phyloP scores from a whole-genome alignment of 2,329 filamentous ascomycete species.

The Fusarium xyrophilum region DNA sequence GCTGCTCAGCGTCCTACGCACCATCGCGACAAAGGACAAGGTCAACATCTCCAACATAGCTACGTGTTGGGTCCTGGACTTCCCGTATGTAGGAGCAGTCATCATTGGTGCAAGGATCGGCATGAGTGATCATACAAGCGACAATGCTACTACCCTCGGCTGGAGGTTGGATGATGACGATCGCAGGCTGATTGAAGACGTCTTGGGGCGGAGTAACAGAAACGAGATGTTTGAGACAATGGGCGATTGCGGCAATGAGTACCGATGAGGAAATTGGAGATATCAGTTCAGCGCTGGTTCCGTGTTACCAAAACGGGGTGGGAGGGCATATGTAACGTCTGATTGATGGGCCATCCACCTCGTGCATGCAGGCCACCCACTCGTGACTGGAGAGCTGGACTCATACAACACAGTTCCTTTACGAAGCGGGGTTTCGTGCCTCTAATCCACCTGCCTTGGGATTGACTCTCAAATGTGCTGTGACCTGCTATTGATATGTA shows the following conservation, averaged over 20 bases:
- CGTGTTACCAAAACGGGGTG: neutral
- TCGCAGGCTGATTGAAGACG: neutral
- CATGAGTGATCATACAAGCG: neutral
- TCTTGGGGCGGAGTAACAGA: neutral
- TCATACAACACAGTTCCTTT: no score
- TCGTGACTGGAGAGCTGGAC: neutral
- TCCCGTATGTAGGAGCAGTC: neutral
- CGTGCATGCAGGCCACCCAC: neutral
- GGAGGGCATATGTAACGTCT: neutral
- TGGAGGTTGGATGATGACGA: neutral
- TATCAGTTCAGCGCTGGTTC: neutral
- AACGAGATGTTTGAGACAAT: neutral
- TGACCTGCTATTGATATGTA: no score
- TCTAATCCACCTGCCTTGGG: no score
- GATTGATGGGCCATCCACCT: neutral
- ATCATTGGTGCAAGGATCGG: neutral
- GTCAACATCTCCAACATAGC: neutral
- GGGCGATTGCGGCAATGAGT: neutral
- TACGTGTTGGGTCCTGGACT: neutral
- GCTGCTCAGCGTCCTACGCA: neutral
- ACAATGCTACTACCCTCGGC: neutral
- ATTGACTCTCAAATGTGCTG: accelerated
- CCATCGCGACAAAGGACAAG: neutral
- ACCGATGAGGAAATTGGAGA: neutral
- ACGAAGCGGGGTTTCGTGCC: no score